Conservation (phyloP, 129 eudicot species). For the Flaveria brownii region DNA sequence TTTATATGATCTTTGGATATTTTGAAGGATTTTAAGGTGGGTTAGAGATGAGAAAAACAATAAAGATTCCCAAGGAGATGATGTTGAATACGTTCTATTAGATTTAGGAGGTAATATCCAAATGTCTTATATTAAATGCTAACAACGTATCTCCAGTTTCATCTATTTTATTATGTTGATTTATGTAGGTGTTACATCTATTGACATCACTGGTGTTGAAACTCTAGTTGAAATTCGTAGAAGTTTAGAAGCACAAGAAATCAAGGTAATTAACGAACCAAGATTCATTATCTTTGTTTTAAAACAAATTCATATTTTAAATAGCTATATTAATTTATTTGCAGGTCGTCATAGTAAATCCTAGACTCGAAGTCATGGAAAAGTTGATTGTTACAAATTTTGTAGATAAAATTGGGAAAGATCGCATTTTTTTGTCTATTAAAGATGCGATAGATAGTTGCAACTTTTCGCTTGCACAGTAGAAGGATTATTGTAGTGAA, state of each 20-base stretch:
- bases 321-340: not conserved
- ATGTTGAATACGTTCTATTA: slow-evolving; percentile 58
- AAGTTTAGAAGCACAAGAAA: slow-evolving; percentile 49
- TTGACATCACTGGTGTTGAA: slow-evolving; percentile 85
- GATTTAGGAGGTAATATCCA: slow-evolving; percentile 77
- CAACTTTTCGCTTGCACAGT: slow-evolving; percentile 41
- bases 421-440: slow-evolving; percentile 55
- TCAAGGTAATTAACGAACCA: slow-evolving; percentile 47
- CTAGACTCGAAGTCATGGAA: slow-evolving; percentile 82
- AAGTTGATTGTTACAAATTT: slow-evolving; percentile 61
- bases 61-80: slow-evolving; percentile 38
- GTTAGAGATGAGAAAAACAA: slow-evolving; percentile 66
- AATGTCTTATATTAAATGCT: not conserved
- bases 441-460: slow-evolving; percentile 76
- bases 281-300: not conserved
- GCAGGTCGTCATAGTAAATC: slow-evolving; percentile 73
- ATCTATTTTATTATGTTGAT: not conserved
- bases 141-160: not conserved
- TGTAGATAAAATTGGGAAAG: slow-evolving; percentile 67
- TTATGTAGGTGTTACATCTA: slow-evolving; percentile 69
- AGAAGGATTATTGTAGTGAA: slow-evolving; percentile 27
- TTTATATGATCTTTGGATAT: not conserved
- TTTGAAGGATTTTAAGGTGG: slow-evolving; percentile 70
- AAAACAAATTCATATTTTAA: not conserved
- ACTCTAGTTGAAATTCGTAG: slow-evolving; percentile 58